Evolutionary conservation across 169 alveolate genomes (phyloP), one percentile per base, ranked within the genome.

Genomic region (Plasmodium coatneyi): DNA sequence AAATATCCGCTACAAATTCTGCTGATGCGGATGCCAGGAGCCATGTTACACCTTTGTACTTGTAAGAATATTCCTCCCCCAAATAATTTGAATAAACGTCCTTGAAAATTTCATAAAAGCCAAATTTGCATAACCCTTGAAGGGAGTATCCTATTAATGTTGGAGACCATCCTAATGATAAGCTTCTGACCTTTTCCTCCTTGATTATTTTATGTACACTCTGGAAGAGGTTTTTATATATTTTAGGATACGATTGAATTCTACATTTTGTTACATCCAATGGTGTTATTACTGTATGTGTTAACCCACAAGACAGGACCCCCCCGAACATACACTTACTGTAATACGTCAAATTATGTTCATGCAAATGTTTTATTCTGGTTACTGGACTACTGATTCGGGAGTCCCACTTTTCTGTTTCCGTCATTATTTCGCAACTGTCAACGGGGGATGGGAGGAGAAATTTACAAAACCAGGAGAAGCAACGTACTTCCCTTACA

Each of bases 121-220:
- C 99, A 95, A 98, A 99, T 96, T 99, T 99, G 92, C 99, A 99
- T 93, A 98, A 97, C 32, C 99, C 99, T 97, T 99, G 99, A 83
- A 97, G 92, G 16, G 99, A 98, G 96, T 99, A 99, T 22, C 99
- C 99, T 19, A 98, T 74, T 39, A 98, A 95, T 32, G 99, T 98
- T n/a, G 99, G 99, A 22, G 96, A 96, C 99, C 99, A 98, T 25
- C 99, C 99, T 32, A 98, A 96, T 54, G 98, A 96, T 83, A 99
- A 95, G 79, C 99, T 99, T 41, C 95, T 93, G 25, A 96, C 72
- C 14, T 99, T 99, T 83, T 98, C 99, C 89, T 98, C 98, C 34
- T 83, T 92, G 66, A 95, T 92, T 39, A 98, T 96, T 49, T 92
- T 92, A 16, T 94, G 49, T 66, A 97, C 54, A n/a, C 98, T 96